Conservation (phyloP, 2,329 filamentous ascomycete species). For the Dendryphion nanum region DNA sequence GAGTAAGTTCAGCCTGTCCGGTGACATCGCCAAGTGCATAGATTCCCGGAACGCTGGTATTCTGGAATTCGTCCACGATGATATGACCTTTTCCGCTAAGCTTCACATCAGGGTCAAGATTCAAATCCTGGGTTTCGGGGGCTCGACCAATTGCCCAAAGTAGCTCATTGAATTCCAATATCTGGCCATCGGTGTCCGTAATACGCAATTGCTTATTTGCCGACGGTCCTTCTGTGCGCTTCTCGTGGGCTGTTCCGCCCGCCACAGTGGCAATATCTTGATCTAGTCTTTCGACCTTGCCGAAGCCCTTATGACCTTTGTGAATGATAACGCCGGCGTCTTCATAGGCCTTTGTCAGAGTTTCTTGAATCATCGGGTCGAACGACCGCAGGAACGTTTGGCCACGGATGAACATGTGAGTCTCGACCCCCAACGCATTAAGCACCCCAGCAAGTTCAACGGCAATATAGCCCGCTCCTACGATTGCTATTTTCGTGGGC, state of each 20-base stretch:
- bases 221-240: constrained; percentile 8
- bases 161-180: constrained; percentile 64
- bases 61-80: constrained; percentile 72
- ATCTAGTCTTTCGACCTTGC: constrained; percentile 54
- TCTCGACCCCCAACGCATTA: constrained; percentile 75
- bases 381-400: constrained; percentile 73
- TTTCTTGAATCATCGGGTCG: constrained; percentile 78
- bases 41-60: constrained; percentile 69
- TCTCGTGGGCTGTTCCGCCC: constrained; percentile 55
- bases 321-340: constrained; percentile 71
- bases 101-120: constrained; percentile 66
- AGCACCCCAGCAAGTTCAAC: constrained; percentile 73
- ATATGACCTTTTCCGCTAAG: constrained; percentile 63
- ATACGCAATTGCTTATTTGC: constrained; percentile 10
- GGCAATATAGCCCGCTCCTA: constrained; percentile 80
- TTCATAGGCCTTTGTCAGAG: constrained; percentile 72
- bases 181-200: constrained; percentile 59
- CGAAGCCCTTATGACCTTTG: constrained; percentile 63
- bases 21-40: constrained; percentile 76
- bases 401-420: constrained; percentile 77
- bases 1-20: constrained; percentile 56
- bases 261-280: constrained; percentile 46
- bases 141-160: constrained; percentile 79
- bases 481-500: constrained; percentile 75
- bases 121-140: constrained; percentile 66